A percentile compares a stretch with the other conserved stretches of the same genome.
Evolutionary conservation across 2,329 filamentous ascomycete genomes (phyloP).

Genomic region (Parascedosporium putredinis): DNA sequence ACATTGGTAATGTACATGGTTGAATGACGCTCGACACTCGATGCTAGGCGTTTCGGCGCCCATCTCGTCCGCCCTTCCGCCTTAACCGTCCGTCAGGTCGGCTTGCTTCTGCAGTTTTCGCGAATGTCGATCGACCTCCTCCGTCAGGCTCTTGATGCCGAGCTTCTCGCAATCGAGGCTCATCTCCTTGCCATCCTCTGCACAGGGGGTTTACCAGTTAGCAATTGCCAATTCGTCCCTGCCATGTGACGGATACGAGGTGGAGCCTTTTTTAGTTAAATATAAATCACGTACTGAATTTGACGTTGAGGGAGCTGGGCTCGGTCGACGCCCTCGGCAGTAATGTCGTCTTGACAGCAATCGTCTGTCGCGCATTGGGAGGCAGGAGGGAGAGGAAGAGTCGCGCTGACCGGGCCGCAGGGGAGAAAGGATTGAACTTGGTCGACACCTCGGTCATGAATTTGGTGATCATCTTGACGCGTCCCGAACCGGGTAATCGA

Average conservation of each 20-base stretch:
- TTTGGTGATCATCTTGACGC: conserved; percentile 62
- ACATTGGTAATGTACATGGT: conserved; percentile 5
- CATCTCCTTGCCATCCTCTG: conserved; percentile 90
- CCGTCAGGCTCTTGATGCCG: conserved; percentile 75
- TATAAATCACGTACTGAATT: conserved; percentile 58
- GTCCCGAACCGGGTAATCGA: background rate
- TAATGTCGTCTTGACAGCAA: conserved; percentile 69
- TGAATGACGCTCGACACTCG: background rate
- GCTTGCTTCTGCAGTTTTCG: conserved; percentile 71
- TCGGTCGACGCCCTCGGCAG: conserved; percentile 61
- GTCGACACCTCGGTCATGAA: conserved; percentile 79
- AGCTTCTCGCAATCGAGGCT: conserved; percentile 69
- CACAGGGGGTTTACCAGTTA: background rate
- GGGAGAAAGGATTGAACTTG: conserved; percentile 86
- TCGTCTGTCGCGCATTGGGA: conserved; percentile 61
- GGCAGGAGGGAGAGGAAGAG: conserved; percentile 82
- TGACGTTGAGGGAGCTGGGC: conserved; percentile 60
- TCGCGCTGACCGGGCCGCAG: conserved; percentile 68
- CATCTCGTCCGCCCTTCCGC: background rate
- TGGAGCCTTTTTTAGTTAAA: too few species aligned
- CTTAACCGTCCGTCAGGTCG: conserved; percentile 49
- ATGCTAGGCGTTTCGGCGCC: background rate
- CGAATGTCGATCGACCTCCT: conserved; percentile 86
- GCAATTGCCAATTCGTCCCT: background rate
- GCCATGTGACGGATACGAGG: too few species aligned